Percentiles rank a stretch among this genome's conserved stretches.
Conservation (phyloP, 2,329 filamentous ascomycete genomes). For the Colletotrichum sp. region DNA sequence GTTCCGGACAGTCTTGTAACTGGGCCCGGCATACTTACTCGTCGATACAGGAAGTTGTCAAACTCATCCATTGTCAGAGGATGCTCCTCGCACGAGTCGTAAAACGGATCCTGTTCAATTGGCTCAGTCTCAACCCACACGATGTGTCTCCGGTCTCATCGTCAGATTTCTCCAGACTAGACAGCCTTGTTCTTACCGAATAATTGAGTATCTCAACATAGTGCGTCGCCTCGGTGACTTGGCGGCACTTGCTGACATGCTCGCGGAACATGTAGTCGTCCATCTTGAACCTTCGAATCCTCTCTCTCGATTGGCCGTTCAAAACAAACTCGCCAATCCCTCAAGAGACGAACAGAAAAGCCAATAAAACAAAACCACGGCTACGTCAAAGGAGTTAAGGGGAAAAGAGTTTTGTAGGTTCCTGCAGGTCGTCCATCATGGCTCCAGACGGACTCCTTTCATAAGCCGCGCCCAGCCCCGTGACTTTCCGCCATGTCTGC, state of each 20-base stretch:
- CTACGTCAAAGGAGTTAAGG: neutral
- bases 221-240: conserved; percentile 55
- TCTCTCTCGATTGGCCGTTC: conserved; percentile 3
- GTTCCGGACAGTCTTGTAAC: neutral
- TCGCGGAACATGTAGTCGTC: conserved; percentile 63
- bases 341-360: neutral
- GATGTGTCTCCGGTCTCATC: neutral
- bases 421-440: conserved; percentile 13
- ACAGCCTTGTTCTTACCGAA: conserved; percentile 44
- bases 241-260: conserved; percentile 51
- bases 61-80: conserved; percentile 59
- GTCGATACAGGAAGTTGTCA: conserved; percentile 58
- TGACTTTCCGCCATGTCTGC: conserved; percentile 18
- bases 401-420: conserved; percentile 10
- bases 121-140: neutral
- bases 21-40: conserved; percentile 40
- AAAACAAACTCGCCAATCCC: neutral
- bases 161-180: neutral
- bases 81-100: conserved; percentile 57
- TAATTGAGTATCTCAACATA: conserved; percentile 67
- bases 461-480: conserved; percentile 22
- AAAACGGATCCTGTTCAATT: conserved; percentile 48
- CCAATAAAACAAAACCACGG: neutral
- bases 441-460: conserved; percentile 18
- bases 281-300: conserved; percentile 42